Evolutionary conservation across 371 early-diverging fungal genomes (phyloP).

Genomic region (Lichtheimia corymbifera): DNA sequence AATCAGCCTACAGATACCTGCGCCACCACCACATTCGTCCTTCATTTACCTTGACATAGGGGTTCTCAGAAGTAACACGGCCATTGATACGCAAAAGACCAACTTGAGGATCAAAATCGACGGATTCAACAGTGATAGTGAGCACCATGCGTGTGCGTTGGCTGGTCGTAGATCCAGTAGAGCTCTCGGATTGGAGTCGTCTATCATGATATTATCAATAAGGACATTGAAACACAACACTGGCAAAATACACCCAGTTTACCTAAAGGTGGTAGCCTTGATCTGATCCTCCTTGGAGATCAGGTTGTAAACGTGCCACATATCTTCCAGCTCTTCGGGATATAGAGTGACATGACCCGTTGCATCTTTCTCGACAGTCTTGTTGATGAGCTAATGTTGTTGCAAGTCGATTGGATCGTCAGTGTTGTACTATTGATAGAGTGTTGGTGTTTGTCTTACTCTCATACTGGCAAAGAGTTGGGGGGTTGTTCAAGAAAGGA

Average conservation of each 20-base stretch:
- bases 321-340: slow-evolving; percentile 94
- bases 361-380: slow-evolving; percentile 61
- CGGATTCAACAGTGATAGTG: slow-evolving; percentile 83
- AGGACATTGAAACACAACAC: neutral
- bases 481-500: neutral
- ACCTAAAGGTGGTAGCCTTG: slow-evolving; percentile 87
- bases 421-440: no score
- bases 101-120: slow-evolving; percentile 88
- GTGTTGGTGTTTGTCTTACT: neutral
- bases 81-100: slow-evolving; percentile 89
- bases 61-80: slow-evolving; percentile 83
- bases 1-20: neutral
- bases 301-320: slow-evolving; percentile 98
- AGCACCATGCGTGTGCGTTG: slow-evolving; percentile 80
- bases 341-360: slow-evolving; percentile 66
- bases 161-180: slow-evolving; percentile 90
- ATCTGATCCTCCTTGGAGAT: slow-evolving; percentile 86
- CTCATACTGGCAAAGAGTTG: neutral
- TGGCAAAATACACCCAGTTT: slow-evolving; percentile 6
- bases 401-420: no score
- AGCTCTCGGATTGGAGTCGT: slow-evolving; percentile 79
- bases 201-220: slow-evolving; percentile 34
- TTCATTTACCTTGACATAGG: slow-evolving; percentile 77
- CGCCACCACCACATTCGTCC: neutral
- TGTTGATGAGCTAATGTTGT: slow-evolving; percentile 49